Percentiles rank a stretch among this genome's conserved stretches.
phyloP scores from a whole-genome alignment of 495 filamentous ascomycete species.

The Daldinia vernicosa region DNA sequence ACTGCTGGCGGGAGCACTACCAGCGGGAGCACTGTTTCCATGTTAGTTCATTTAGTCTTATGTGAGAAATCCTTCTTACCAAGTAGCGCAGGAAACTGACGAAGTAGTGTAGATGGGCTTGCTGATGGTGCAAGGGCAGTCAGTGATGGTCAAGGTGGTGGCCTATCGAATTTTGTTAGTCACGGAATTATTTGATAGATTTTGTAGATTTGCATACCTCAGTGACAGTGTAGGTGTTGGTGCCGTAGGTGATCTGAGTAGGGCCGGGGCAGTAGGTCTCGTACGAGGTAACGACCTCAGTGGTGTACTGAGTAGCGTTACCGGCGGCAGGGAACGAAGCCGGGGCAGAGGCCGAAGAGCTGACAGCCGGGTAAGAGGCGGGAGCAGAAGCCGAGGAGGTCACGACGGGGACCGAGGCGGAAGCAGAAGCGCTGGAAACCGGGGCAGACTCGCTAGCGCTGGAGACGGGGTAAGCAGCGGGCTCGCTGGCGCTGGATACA shows the following conservation, averaged over 20 bases:
- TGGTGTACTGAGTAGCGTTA: constrained; percentile 66
- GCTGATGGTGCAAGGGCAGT: constrained; percentile 81
- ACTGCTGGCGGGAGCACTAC: constrained; percentile 32
- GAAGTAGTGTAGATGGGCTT: constrained; percentile 71
- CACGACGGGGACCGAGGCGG: constrained; percentile 40
- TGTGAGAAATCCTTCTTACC: constrained; percentile 56
- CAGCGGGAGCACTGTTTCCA: constrained; percentile 31
- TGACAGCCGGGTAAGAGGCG: constrained; percentile 40
- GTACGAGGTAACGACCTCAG: constrained; percentile 79
- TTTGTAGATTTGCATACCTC: constrained; percentile 52
- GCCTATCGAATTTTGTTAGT: constrained; percentile 54
- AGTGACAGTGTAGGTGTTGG: constrained; percentile 81
- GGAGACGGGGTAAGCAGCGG: not conserved
- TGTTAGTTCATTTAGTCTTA: constrained; percentile 38
- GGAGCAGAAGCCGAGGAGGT: not conserved
- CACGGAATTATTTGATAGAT: not conserved
- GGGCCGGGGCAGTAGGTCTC: constrained; percentile 87
- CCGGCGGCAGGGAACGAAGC: constrained; percentile 48
- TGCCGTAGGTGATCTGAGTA: constrained; percentile 74
- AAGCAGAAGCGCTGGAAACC: not conserved
- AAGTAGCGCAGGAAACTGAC: constrained; percentile 71
- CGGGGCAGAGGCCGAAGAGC: not conserved
- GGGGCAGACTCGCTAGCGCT: not conserved
- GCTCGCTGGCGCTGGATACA: not conserved
- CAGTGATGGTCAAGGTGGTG: constrained; percentile 81